Evolutionary conservation across 306 rosid genomes (phyloP).

Genomic region (Trichosanthes cucumerina): DNA sequence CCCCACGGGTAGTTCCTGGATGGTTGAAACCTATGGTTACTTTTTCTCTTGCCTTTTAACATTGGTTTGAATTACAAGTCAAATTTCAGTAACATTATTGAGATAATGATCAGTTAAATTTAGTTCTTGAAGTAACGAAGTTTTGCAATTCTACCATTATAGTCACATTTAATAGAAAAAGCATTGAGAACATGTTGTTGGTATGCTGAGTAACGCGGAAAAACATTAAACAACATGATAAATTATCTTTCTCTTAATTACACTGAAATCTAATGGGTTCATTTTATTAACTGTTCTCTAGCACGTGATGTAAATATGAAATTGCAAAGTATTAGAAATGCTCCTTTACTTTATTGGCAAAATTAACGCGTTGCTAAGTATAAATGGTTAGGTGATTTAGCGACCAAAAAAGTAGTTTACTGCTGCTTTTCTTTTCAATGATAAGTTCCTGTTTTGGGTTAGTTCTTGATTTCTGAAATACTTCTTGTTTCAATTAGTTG

Average conservation of each 20-base stretch:
- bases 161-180: background rate
- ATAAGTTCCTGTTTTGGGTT: background rate
- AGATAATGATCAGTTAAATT: background rate
- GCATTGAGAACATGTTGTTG: background rate
- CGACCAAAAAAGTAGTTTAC: background rate
- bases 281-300: background rate
- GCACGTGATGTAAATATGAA: background rate
- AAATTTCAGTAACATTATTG: background rate
- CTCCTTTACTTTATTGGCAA: background rate
- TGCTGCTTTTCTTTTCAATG: constrained; percentile 5
- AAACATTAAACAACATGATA: background rate
- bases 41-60: background rate
- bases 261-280: background rate
- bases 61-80: background rate
- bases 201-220: background rate
- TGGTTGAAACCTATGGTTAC: background rate
- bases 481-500: background rate
- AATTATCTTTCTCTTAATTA: background rate
- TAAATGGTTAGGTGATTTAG: background rate
- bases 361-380: background rate
- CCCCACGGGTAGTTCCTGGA: background rate
- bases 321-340: background rate
- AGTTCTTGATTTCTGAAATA: background rate
- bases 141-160: background rate
- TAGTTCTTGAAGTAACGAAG: background rate